These are phyloP conservation scores for Yamadazyma philogaea DNA, from an alignment of 805 yeast genomes.

Conservation along the genomic window DNA sequence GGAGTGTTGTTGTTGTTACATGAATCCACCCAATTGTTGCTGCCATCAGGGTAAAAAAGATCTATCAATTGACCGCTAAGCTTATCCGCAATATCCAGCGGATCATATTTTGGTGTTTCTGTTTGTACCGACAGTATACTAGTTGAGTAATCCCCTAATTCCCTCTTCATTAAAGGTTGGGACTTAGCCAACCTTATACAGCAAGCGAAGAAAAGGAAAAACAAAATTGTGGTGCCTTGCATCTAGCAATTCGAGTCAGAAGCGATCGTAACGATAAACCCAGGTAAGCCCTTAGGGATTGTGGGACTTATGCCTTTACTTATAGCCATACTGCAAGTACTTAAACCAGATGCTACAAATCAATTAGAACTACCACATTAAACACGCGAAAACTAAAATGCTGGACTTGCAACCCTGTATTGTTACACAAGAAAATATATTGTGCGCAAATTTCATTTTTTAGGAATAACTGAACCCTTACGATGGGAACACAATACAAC, in stretches of 20 bases:
- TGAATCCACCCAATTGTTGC: conserved; percentile 15
- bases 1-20: conserved; percentile 16
- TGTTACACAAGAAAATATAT: background rate
- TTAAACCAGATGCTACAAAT: too few relatives aligned
- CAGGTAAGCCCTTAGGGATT: too few relatives aligned
- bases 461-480: conserved; percentile 8
- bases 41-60: conserved; percentile 11
- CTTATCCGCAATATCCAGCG: conserved; percentile 9
- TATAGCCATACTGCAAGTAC: background rate
- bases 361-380: background rate
- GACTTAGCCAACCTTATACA: background rate
- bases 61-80: conserved; percentile 5
- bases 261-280: background rate
- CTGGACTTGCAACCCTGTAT: background rate
- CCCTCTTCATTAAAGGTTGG: background rate
- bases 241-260: background rate
- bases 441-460: conserved; percentile 1
- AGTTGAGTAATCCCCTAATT: conserved; percentile 10
- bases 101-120: conserved; percentile 14
- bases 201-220: background rate
- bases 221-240: background rate
- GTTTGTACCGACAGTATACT: conserved; percentile 15
- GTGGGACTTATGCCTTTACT: background rate
- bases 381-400: background rate
- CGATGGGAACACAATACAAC: too few relatives aligned